Base-by-base conservation (phyloP, 2,329 filamentous ascomycete species). In the Fusarium sp. region DNA sequence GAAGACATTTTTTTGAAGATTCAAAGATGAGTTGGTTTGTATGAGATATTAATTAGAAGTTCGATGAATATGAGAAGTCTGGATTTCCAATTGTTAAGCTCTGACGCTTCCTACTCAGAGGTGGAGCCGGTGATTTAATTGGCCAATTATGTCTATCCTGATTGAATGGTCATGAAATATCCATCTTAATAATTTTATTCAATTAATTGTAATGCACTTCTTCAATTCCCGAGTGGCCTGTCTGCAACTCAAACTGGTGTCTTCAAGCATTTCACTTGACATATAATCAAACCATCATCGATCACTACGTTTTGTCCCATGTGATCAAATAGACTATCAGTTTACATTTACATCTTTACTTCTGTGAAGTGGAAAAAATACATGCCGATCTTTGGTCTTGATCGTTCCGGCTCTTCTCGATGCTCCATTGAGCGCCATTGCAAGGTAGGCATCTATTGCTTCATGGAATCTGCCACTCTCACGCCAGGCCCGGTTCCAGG, bases 361-460 rank as follows among this genome's bases (percentile, higher is more conserved):
- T 43, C 50, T 62, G n/a, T 37, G 51, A 39, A 48, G 38, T 42
- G 31, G 31, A 38, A 42, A 52, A 25, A 61, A 21, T 32, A 42
- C 49, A 62, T 43, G 43, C 32, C 48, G 45, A 36, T 32, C 45
- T 41, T 50, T 46, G 51, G 41, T 43, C 21, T 49, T 52, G 37
- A 36, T 42, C 49, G 43, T 39, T 42, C 37, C 61, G 32, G 27
- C 56, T 49, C 42, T 48, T 50, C 49, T 33, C 25, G 31, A 29
- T 47, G 37, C 13, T 39, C 41, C 35, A 17, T 49, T 53, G 53
- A 33, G 21, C 23, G 45, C 49, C 48, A 65, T 46, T 45, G 43
- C 49, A 65, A 59, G 53, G 47, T 58, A 59, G 53, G 47, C 53
- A 54, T 64, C 62, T 65, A 65, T 63, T 62, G 44, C 63, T 58